Evolutionary conservation across 179 eudicot genomes (phyloP).

Genomic region (Gypsophila paniculata): DNA sequence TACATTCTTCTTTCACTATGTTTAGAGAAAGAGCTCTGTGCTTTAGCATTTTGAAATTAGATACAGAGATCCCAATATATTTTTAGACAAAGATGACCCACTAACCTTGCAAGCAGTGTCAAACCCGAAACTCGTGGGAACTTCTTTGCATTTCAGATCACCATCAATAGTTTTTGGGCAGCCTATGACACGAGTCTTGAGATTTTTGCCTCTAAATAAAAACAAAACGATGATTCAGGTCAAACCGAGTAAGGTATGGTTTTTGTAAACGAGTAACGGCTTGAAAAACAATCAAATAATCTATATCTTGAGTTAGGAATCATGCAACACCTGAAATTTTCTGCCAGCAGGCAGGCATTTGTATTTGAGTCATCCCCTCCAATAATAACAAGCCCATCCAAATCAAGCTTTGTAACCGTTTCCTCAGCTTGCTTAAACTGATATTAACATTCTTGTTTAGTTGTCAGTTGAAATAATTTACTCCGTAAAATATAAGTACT

Average conservation of each 20-base stretch:
- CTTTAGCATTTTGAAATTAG: background rate
- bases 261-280: background rate
- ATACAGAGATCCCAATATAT: too few species aligned
- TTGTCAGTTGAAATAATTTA: background rate
- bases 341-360: slow-evolving; percentile 21
- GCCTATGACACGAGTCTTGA: slow-evolving; percentile 86
- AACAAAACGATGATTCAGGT: slow-evolving; percentile 4
- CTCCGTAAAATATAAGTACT: background rate
- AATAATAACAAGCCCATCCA: slow-evolving; percentile 19
- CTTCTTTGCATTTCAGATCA: slow-evolving; percentile 92
- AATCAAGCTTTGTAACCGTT: slow-evolving; percentile 16
- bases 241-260: background rate
- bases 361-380: slow-evolving; percentile 23
- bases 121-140: slow-evolving; percentile 95
- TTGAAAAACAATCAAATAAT: background rate
- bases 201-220: slow-evolving; percentile 55
- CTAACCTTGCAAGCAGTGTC: slow-evolving; percentile 99
- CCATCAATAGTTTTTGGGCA: slow-evolving; percentile 99
- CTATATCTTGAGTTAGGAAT: background rate
- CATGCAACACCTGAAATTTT: slow-evolving; percentile 13
- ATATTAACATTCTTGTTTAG: background rate
- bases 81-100: background rate
- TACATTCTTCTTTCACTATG: background rate
- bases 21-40: background rate
- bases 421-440: slow-evolving; percentile 29